Evolutionary conservation across 805 yeast species (phyloP).

Genomic region (Yamadazyma olivae): DNA sequence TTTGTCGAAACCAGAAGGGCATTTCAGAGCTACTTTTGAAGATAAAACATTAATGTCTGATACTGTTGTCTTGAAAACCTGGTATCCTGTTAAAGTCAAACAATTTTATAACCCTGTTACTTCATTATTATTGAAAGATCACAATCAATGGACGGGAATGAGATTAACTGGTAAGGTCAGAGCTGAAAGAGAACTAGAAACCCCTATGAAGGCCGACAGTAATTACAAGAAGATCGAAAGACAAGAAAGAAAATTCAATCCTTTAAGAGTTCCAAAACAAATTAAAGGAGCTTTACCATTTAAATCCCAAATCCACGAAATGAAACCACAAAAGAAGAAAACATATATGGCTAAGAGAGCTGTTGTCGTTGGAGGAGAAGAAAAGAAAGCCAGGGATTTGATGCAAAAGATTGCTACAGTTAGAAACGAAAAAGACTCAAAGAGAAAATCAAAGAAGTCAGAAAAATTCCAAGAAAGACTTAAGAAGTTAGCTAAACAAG

Average conservation of each 20-base stretch:
- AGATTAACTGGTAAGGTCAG: slow-evolving; percentile 91
- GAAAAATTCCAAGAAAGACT: slow-evolving; percentile 73
- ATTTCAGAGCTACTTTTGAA: slow-evolving; percentile 94
- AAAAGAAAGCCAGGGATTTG: slow-evolving; percentile 86
- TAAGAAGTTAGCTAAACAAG: slow-evolving; percentile 72
- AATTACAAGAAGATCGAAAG: slow-evolving; percentile 75
- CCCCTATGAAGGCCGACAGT: slow-evolving; percentile 55
- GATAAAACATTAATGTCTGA: slow-evolving; percentile 92
- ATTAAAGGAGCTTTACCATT: slow-evolving; percentile 80
- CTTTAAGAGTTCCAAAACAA: slow-evolving; percentile 80
- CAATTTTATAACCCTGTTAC: slow-evolving; percentile 95
- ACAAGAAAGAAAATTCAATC: slow-evolving; percentile 78
- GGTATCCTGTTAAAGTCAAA: slow-evolving; percentile 94
- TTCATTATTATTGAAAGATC: slow-evolving; percentile 72
- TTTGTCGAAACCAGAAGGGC: slow-evolving; percentile 89
- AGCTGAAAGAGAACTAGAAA: slow-evolving; percentile 63
- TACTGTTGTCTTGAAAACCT: slow-evolving; percentile 83
- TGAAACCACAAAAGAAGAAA: slow-evolving; percentile 82
- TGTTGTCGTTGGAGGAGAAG: slow-evolving; percentile 88
- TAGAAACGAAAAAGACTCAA: slow-evolving; percentile 79
- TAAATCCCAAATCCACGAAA: slow-evolving; percentile 82
- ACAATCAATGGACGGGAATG: slow-evolving; percentile 94
- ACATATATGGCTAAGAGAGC: slow-evolving; percentile 88
- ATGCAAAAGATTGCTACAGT: slow-evolving; percentile 84
- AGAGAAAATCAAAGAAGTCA: slow-evolving; percentile 67